These are phyloP conservation scores for Bretziella fagacearum DNA, from an alignment of 2,329 filamentous ascomycete species.

Conservation along the genomic window DNA sequence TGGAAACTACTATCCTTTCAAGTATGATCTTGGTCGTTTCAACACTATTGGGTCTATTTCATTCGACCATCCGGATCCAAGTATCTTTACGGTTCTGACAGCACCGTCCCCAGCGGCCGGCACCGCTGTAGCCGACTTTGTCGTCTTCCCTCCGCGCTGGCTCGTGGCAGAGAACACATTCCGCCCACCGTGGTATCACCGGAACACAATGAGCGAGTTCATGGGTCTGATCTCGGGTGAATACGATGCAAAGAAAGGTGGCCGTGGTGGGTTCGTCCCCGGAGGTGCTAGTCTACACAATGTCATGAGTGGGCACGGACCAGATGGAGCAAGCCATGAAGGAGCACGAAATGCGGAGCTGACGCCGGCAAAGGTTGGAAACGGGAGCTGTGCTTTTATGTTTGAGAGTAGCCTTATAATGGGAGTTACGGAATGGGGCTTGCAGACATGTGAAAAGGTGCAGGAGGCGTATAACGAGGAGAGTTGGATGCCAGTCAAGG, in stretches of 20 bases:
- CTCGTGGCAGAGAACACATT: constrained; percentile 53
- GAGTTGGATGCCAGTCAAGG: constrained; percentile 56
- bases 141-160: constrained; percentile 58
- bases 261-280: constrained; percentile 36
- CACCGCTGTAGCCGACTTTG: constrained; percentile 52
- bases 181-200: constrained; percentile 56
- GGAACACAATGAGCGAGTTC: constrained; percentile 51
- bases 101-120: constrained; percentile 43
- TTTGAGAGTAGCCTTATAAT: constrained; percentile 54
- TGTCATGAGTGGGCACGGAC: constrained; percentile 51
- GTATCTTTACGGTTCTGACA: constrained; percentile 57
- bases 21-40: constrained; percentile 66
- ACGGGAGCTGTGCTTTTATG: constrained; percentile 49
- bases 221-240: constrained; percentile 41
- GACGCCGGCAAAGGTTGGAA: constrained; percentile 39
- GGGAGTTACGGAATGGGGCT: constrained; percentile 54
- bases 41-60: constrained; percentile 56
- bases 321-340: constrained; percentile 39
- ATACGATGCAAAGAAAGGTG: constrained; percentile 46
- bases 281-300: constrained; percentile 50
- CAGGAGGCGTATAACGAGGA: constrained; percentile 59
- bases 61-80: constrained; percentile 63
- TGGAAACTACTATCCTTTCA: constrained; percentile 64
- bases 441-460: constrained; percentile 39
- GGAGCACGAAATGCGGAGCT: constrained; percentile 38